These are phyloP conservation scores for Ophiostoma angusticollis DNA, from an alignment of 2,329 filamentous ascomycete species.

Conservation along the genomic window DNA sequence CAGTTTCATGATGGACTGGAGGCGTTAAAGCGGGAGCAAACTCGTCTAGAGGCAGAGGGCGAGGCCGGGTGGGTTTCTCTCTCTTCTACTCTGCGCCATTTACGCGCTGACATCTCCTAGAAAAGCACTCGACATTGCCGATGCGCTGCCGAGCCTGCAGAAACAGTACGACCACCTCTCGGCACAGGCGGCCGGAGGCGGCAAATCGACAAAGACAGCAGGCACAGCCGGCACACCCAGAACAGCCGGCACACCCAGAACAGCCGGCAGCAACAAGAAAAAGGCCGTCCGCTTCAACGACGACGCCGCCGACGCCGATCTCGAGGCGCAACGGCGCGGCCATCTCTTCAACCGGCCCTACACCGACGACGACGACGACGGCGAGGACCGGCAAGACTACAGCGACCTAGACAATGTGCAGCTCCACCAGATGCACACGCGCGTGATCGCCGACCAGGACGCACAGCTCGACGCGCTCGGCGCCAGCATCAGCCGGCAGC, in stretches of 20 bases:
- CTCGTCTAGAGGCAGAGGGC: conserved; percentile 48
- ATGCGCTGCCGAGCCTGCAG: conserved; percentile 56
- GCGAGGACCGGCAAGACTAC: conserved; percentile 39
- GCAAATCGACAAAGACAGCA: too few species aligned
- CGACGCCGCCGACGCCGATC: conserved; percentile 23
- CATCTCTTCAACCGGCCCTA: conserved; percentile 43
- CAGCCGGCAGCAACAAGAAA: conserved; percentile 12
- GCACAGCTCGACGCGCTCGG: conserved; percentile 81
- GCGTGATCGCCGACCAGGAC: conserved; percentile 79
- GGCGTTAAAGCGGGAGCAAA: conserved; percentile 50
- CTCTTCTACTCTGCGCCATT: too few species aligned
- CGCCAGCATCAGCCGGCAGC: conserved; percentile 74
- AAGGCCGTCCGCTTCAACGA: conserved; percentile 81
- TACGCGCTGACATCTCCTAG: conserved; percentile 14
- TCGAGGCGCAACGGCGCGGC: conserved; percentile 22
- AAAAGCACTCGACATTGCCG: conserved; percentile 39
- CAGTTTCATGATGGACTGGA: conserved; percentile 73
- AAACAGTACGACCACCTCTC: conserved; percentile 65
- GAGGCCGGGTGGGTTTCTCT: conserved; percentile 42
- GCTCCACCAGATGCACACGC: conserved; percentile 72
- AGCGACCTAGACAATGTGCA: conserved; percentile 60
- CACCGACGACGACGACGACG: conserved; percentile 52
- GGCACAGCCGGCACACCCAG: too few species aligned
- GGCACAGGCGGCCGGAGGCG: too few species aligned
- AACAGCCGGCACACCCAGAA: conserved; percentile 24